Percentiles rank a stretch among this genome's conserved stretches.
These are phyloP conservation scores for Capsicum baccatum DNA, from an alignment of 257 asterid genomes.

Conservation along the genomic window DNA sequence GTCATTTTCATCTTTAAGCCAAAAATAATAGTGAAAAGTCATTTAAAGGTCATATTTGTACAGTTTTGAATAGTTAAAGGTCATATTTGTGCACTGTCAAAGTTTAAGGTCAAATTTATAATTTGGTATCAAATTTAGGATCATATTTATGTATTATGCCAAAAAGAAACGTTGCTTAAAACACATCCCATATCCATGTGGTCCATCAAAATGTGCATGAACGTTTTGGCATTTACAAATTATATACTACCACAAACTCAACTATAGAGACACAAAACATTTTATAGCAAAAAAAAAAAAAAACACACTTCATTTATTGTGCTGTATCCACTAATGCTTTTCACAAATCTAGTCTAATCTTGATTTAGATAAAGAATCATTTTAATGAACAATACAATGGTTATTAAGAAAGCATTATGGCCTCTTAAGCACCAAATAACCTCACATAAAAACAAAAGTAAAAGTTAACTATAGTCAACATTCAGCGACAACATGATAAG, in stretches of 20 bases:
- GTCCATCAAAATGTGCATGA: background rate
- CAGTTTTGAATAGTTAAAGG: too few species aligned
- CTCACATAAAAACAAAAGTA: background rate
- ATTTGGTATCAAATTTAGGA: too few species aligned
- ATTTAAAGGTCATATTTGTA: too few species aligned
- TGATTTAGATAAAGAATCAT: too few species aligned
- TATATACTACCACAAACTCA: background rate
- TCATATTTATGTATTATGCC: too few species aligned
- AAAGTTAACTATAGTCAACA: background rate
- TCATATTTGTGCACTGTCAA: too few species aligned
- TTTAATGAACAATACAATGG: background rate
- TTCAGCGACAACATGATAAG: slow-evolving; percentile 10
- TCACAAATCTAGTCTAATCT: background rate
- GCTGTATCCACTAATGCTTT: background rate
- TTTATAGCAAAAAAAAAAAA: too few species aligned
- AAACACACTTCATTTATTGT: too few species aligned
- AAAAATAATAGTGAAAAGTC: too few species aligned
- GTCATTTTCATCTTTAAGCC: too few species aligned
- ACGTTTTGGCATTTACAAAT: background rate
- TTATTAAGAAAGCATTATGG: background rate
- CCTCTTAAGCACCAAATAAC: background rate
- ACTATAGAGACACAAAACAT: too few species aligned
- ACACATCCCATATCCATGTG: background rate
- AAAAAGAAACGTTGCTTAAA: background rate
- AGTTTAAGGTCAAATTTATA: too few species aligned